Evolutionary conservation across 495 filamentous ascomycete genomes (phyloP).

Genomic region (Neurospora intermedia): DNA sequence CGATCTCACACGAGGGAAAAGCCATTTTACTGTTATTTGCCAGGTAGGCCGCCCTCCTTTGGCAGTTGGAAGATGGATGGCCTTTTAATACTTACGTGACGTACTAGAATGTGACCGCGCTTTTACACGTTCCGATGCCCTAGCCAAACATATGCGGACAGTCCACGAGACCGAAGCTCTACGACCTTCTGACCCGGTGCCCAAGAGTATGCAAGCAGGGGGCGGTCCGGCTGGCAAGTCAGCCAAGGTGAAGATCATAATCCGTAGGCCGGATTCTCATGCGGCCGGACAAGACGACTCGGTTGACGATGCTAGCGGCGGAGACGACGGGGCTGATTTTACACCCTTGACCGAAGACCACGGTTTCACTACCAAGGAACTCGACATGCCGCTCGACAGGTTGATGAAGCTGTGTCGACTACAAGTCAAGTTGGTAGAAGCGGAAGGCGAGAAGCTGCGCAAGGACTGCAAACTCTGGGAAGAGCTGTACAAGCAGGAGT

Average conservation of each 20-base stretch:
- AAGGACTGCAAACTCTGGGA: slow-evolving; percentile 55
- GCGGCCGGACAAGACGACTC: slow-evolving; percentile 43
- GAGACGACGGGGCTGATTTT: slow-evolving; percentile 34
- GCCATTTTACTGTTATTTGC: slow-evolving; percentile 90
- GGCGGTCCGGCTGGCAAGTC: slow-evolving; percentile 42
- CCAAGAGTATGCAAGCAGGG: slow-evolving; percentile 55
- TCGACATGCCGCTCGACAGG: slow-evolving; percentile 53
- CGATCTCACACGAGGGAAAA: slow-evolving; percentile 95
- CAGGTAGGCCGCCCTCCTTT: slow-evolving; percentile 47
- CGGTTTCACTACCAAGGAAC: slow-evolving; percentile 63
- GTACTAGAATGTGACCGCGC: slow-evolving; percentile 84
- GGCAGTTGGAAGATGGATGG: neutral
- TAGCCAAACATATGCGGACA: slow-evolving; percentile 97
- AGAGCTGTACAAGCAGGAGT: slow-evolving; percentile 60
- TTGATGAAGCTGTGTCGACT: slow-evolving; percentile 64
- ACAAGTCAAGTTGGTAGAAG: slow-evolving; percentile 71
- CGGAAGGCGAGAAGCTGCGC: slow-evolving; percentile 53
- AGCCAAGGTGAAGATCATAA: slow-evolving; percentile 55
- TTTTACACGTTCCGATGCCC: slow-evolving; percentile 91
- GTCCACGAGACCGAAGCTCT: slow-evolving; percentile 95
- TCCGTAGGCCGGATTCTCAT: slow-evolving; percentile 45
- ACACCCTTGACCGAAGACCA: slow-evolving; percentile 47
- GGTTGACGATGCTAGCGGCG: slow-evolving; percentile 40
- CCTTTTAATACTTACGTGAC: neutral
- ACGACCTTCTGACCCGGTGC: slow-evolving; percentile 76